A percentile compares a stretch with the other conserved stretches of the same genome.
Conservation (phyloP, 495 filamentous ascomycete genomes). For the Parmelia sp. region DNA sequence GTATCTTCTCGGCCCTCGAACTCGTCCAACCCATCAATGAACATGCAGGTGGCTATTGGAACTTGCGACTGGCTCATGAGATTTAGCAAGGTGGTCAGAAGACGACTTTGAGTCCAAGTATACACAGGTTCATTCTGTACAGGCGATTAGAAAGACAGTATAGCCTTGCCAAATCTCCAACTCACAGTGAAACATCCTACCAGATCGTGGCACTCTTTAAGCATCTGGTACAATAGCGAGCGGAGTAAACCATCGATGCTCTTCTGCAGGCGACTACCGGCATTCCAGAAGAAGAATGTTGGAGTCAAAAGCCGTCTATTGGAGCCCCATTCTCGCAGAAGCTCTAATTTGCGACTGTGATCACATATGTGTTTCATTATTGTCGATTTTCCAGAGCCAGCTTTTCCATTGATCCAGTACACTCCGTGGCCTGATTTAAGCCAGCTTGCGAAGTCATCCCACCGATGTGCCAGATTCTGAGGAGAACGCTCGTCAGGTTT, state of each 20-base stretch:
- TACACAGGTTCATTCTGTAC: slow-evolving; percentile 23
- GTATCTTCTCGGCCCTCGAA: slow-evolving; percentile 24
- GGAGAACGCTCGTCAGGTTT: too few species aligned
- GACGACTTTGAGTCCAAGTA: slow-evolving; percentile 12
- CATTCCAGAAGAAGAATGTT: slow-evolving; percentile 44
- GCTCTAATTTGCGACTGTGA: slow-evolving; percentile 17
- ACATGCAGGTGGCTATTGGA: slow-evolving; percentile 34
- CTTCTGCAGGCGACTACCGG: slow-evolving; percentile 35
- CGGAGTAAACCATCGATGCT: slow-evolving; percentile 39
- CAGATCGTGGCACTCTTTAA: slow-evolving; percentile 31
- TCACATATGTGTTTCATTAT: slow-evolving; percentile 38
- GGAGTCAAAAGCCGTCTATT: slow-evolving; percentile 29
- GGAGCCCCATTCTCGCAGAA: slow-evolving; percentile 30
- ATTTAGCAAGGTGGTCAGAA: neutral
- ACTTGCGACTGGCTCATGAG: slow-evolving; percentile 7
- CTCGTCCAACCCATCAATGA: slow-evolving; percentile 48
- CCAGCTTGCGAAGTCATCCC: slow-evolving; percentile 13
- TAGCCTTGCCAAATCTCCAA: slow-evolving; percentile 26
- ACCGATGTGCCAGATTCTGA: neutral
- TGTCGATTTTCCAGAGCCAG: slow-evolving; percentile 43
- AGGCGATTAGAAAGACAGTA: slow-evolving; percentile 9
- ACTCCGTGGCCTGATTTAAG: slow-evolving; percentile 23
- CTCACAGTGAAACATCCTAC: slow-evolving; percentile 30
- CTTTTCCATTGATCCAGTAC: slow-evolving; percentile 38
- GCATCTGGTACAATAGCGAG: slow-evolving; percentile 37